Evolutionary conservation across 305 asterid genomes (phyloP), one percentile per base, ranked within the genome.

Genomic region (Solanum aculeatissimum): DNA sequence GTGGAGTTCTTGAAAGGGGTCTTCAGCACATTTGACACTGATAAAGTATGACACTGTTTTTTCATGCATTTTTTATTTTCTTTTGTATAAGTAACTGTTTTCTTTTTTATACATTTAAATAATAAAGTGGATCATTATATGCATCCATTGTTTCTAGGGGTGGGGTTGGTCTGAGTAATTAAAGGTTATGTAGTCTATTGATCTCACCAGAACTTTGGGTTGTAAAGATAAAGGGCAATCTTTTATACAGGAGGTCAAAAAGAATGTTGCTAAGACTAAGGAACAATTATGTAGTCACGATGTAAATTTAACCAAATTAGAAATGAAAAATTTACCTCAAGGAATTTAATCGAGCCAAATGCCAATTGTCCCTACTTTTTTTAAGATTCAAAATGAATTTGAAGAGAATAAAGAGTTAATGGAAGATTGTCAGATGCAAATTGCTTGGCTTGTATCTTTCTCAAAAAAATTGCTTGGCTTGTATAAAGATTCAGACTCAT

Each of bases 1-100:
- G 90, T 90, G 85, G 98, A 97, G 92, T 97, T 97, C 87, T 83
- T 97, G 90, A 97, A 97, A 90, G 99, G 99, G 82, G 88, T 97
- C 74, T 97, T 97, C 93, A 94, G 98, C 92, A 89, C 95, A 55
- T 97, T 91, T 82, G 98, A 97, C 87, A 89, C 89, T 88, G 95
- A 97, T 87, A 94, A 93, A 87, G 99, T 95, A 94, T 71, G 66
- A n/a, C 82, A 78, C n/a, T 54, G 40, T 60, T 68, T 80, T 83
- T 62, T 87, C 70, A 81, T 84, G 38, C 60, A 80, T 23, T 35
- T 35, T 7, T 35, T 6, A 35, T 35, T 51, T 84, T 81, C 6
- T 63, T 43, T 18, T 43, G 19, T 75, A 16, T 18, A 16, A 18
- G 66, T 78, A 42, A 10, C 13, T 51, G 29, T 53, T 47, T 25